A percentile compares a stretch with the other conserved stretches of the same genome.
Conservation (phyloP, 2,329 filamentous ascomycete genomes). For the Falciphora oryzae region DNA sequence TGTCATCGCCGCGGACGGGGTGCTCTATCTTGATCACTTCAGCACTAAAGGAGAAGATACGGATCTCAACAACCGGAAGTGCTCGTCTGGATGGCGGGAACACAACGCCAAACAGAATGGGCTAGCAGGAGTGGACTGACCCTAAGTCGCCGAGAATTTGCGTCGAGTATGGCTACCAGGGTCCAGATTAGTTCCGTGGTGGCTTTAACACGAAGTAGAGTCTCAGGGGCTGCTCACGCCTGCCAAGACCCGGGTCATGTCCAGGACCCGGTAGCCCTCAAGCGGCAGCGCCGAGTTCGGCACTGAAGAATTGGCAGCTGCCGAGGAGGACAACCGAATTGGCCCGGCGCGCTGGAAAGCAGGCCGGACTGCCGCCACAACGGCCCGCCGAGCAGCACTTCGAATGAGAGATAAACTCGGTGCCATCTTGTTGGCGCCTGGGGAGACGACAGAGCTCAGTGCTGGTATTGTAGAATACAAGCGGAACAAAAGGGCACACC, state of each 20-base stretch:
- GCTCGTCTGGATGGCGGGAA: neutral
- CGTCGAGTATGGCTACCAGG: conserved; percentile 80
- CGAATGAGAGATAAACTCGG: neutral
- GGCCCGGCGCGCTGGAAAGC: neutral
- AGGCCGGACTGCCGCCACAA: neutral
- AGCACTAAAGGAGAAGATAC: conserved; percentile 51
- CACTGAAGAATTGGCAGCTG: neutral
- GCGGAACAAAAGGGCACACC: too few species aligned
- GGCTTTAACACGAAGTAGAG: neutral
- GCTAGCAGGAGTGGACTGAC: conserved; percentile 44
- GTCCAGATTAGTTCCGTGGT: neutral
- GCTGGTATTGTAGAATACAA: neutral
- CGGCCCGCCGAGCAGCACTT: neutral
- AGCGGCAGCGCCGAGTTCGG: conserved; percentile 50
- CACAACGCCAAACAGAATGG: neutral
- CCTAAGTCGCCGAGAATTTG: conserved; percentile 95
- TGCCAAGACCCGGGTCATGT: conserved; percentile 94
- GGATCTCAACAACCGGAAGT: neutral
- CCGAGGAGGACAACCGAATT: neutral
- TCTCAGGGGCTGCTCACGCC: conserved; percentile 55
- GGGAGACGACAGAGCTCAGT: too few species aligned
- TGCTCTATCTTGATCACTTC: conserved; percentile 98
- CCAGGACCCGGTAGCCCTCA: conserved; percentile 80
- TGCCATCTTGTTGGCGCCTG: neutral
- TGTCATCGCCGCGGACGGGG: conserved; percentile 85